Evolutionary conservation across 2,329 filamentous ascomycete species (phyloP).

Genomic region (Periconia macrospinosa): DNA sequence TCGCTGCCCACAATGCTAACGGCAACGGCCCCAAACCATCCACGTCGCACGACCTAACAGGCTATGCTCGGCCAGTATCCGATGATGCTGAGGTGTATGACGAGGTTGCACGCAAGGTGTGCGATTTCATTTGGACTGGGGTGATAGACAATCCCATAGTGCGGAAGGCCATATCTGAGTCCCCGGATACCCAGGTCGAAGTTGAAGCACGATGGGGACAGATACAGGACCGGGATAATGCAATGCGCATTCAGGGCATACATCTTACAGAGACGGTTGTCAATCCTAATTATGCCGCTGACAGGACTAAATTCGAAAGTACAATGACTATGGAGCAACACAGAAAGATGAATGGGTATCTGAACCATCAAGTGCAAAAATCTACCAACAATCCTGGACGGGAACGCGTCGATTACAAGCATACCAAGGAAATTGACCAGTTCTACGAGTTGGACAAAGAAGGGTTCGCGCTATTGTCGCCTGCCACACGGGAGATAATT

Average conservation of each 20-base stretch:
- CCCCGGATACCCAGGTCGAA: conserved; percentile 75
- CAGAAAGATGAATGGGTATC: conserved; percentile 77
- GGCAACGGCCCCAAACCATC: conserved; percentile 5
- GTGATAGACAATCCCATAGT: conserved; percentile 70
- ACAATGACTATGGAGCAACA: conserved; percentile 95
- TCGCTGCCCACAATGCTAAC: conserved; percentile 2
- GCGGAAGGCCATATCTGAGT: conserved; percentile 51
- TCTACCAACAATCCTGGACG: conserved; percentile 51
- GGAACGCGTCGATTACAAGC: conserved; percentile 74
- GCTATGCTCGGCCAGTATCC: conserved; percentile 64
- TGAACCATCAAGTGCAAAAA: conserved; percentile 70
- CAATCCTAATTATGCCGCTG: conserved; percentile 10
- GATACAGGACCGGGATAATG: conserved; percentile 69
- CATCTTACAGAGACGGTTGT: conserved; percentile 62
- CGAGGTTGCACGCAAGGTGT: conserved; percentile 73
- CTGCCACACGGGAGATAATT: conserved; percentile 64
- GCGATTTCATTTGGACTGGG: conserved; percentile 76
- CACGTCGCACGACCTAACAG: conserved; percentile 18
- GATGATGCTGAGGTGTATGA: conserved; percentile 69
- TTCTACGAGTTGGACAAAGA: conserved; percentile 66
- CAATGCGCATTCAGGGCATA: conserved; percentile 67
- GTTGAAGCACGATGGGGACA: conserved; percentile 93
- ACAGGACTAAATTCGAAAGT: conserved; percentile 67
- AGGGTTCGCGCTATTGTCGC: conserved; percentile 42
- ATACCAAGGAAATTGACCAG: conserved; percentile 78